A percentile compares a stretch with the other conserved stretches of the same genome.
phyloP scores from a whole-genome alignment of 2,329 filamentous ascomycete genomes.

The Cladorrhinum sp. region DNA sequence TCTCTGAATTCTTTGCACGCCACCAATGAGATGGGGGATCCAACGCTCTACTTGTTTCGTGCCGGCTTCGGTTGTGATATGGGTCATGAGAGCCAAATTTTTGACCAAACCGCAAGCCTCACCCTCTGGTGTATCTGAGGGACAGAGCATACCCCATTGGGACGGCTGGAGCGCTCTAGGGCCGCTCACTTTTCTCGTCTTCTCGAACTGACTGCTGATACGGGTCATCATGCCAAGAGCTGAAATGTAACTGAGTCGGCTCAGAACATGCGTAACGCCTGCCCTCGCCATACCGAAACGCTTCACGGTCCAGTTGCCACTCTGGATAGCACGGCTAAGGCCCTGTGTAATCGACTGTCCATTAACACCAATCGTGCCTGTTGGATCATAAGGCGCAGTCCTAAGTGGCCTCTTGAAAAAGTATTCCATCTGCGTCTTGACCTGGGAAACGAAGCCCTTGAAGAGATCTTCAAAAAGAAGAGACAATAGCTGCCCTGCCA shows the following conservation, averaged over 20 bases:
- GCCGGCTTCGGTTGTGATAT: conserved; percentile 95
- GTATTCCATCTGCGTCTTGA: conserved; percentile 94
- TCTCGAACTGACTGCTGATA: conserved; percentile 98
- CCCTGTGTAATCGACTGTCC: conserved; percentile 86
- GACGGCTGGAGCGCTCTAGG: conserved; percentile 94
- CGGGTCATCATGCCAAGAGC: conserved; percentile 99
- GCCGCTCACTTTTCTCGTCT: conserved; percentile 93
- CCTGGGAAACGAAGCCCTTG: conserved; percentile 86
- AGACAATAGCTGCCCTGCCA: conserved; percentile 91
- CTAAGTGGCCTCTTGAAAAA: conserved; percentile 90
- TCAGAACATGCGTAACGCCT: conserved; percentile 93
- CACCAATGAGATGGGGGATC: conserved; percentile 81
- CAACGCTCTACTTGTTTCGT: conserved; percentile 85
- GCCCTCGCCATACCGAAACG: conserved; percentile 98
- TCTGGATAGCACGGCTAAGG: conserved; percentile 94
- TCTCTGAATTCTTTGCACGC: conserved; percentile 71
- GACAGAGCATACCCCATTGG: conserved; percentile 97
- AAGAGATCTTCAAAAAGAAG: conserved; percentile 96
- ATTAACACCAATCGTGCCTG: conserved; percentile 77
- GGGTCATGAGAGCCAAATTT: conserved; percentile 97
- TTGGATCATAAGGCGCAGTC: conserved; percentile 82
- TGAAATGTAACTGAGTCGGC: conserved; percentile 91
- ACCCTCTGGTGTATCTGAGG: conserved; percentile 96
- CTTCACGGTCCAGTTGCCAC: conserved; percentile 96
- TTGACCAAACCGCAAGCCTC: conserved; percentile 98